Evolutionary conservation across 1,284 basidiomycete species (phyloP), one percentile per base, ranked within the genome.

Genomic region (Moesziomyces antarcticus): DNA sequence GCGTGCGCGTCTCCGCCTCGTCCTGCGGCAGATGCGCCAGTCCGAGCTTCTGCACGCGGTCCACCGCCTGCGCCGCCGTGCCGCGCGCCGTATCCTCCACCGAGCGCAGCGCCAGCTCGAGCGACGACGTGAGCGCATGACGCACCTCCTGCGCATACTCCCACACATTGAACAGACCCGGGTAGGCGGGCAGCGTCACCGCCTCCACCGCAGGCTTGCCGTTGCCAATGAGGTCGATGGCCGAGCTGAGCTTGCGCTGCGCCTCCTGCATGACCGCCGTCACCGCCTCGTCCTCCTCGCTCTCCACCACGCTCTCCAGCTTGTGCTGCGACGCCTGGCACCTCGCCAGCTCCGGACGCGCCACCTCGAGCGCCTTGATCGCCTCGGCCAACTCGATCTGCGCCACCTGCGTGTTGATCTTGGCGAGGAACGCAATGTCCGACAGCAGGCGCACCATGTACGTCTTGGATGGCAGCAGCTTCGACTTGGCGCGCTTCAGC

Each of bases 391-490:
- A 87, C 84, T 98, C 94, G 18, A 88, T 85, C 68, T 91, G 88
- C 2, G 97, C 95, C 18, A 94, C 90, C 62, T 93, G 89, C 11
- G 91, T 88, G 84, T 99, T 99, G 69, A 93, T 90, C 11, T 90
- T 88, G 9, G 92, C 91, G 60, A 99, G 90, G 33, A 97, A 87
- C 72, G 93, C 91, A 45, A 99, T 88, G 83, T 99, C 97, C 56
- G 90, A 88, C 55, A 99, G 88, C 21, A 99, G 88, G 80, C 97
- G 92, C 67, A 89, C 89, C 63, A 99, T 88, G 85, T 97, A 99
- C 20, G 94, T 97, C 73, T 92, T 90, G n/a, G 91, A 95, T 2
- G 97, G 97, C 46, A 93, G 90, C 47, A 99, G 91, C 87, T 99
- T 99, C 47, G 93, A 97, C 85, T 94, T 94, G 41, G 92, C 89